phyloP scores from a whole-genome alignment of 2,329 filamentous ascomycete genomes.

The Diaporthe ampelina region DNA sequence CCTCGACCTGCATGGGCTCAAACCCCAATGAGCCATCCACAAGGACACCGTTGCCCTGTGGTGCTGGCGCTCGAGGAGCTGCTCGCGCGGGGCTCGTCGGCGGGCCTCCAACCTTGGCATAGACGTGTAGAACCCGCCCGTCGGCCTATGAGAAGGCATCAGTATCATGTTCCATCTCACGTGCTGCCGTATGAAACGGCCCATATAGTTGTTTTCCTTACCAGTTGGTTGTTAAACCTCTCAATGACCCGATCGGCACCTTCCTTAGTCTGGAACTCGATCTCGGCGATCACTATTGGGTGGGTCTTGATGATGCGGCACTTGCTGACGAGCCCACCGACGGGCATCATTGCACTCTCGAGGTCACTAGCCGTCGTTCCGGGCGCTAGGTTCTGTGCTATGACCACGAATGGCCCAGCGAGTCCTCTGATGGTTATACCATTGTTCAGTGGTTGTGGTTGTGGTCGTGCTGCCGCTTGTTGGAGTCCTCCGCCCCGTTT shows the following conservation, averaged over 20 bases:
- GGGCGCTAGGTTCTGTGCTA: conserved; percentile 85
- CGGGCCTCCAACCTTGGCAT: conserved; percentile 70
- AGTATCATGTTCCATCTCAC: background rate
- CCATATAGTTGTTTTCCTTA: conserved; percentile 55
- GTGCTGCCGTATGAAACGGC: background rate
- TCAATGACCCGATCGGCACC: conserved; percentile 81
- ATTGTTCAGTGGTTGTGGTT: conserved; percentile 49
- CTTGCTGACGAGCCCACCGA: conserved; percentile 77
- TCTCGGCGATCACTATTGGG: conserved; percentile 83
- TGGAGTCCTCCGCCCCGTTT: conserved; percentile 41
- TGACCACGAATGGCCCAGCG: conserved; percentile 78
- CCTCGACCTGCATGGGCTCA: conserved; percentile 58
- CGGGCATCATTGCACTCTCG: conserved; percentile 82
- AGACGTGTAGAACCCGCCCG: conserved; percentile 80
- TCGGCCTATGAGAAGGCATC: conserved; percentile 67
- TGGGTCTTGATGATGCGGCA: conserved; percentile 77
- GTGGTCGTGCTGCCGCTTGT: conserved; percentile 50
- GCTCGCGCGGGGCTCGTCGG: conserved; percentile 47
- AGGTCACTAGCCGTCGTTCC: conserved; percentile 88
- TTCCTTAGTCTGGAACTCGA: conserved; percentile 79
- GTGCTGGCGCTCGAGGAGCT: conserved; percentile 50
- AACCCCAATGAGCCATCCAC: conserved; percentile 70
- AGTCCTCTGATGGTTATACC: conserved; percentile 81
- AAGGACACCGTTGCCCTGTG: conserved; percentile 54
- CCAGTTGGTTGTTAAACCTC: conserved; percentile 84